Percentiles rank a stretch among this genome's conserved stretches.
Conservation (phyloP, 805 yeast species). For the Scheffersomyces coipomensis region DNA sequence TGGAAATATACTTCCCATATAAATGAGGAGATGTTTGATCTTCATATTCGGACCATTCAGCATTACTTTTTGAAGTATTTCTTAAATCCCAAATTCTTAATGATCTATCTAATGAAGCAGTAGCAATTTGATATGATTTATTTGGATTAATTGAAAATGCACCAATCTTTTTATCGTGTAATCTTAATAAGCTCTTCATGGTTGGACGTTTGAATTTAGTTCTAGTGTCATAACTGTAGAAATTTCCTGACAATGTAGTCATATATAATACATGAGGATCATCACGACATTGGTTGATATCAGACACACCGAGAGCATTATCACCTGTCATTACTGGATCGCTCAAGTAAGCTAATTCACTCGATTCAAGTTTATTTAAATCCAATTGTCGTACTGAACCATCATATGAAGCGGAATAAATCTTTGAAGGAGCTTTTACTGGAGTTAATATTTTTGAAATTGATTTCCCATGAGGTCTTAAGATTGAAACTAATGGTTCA, state of each 20-base stretch:
- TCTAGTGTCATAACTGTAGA: constrained; percentile 73
- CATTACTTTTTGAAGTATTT: constrained; percentile 38
- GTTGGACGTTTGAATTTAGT: constrained; percentile 28
- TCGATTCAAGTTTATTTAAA: constrained; percentile 54
- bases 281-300: constrained; percentile 52
- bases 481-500: constrained; percentile 55
- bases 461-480: constrained; percentile 75
- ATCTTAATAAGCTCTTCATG: constrained; percentile 42
- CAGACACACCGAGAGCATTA: constrained; percentile 63
- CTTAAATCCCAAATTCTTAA: constrained; percentile 87
- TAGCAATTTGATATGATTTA: constrained; percentile 63
- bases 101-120: constrained; percentile 87
- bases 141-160: constrained; percentile 80
- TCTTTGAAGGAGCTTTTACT: constrained; percentile 46
- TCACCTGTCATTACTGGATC: constrained; percentile 51
- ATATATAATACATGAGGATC: constrained; percentile 59
- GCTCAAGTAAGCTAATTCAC: constrained; percentile 45
- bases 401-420: constrained; percentile 79
- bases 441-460: constrained; percentile 63
- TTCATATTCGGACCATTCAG: constrained; percentile 56
- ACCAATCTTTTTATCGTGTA: constrained; percentile 91
- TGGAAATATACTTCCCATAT: constrained; percentile 63
- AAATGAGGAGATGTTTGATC: constrained; percentile 47
- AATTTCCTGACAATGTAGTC: constrained; percentile 78
- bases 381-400: constrained; percentile 80